Evolutionary conservation across 2,329 filamentous ascomycete species (phyloP), one percentile per base, ranked within the genome.

Genomic region (Exophiala phaeomuriformis): DNA sequence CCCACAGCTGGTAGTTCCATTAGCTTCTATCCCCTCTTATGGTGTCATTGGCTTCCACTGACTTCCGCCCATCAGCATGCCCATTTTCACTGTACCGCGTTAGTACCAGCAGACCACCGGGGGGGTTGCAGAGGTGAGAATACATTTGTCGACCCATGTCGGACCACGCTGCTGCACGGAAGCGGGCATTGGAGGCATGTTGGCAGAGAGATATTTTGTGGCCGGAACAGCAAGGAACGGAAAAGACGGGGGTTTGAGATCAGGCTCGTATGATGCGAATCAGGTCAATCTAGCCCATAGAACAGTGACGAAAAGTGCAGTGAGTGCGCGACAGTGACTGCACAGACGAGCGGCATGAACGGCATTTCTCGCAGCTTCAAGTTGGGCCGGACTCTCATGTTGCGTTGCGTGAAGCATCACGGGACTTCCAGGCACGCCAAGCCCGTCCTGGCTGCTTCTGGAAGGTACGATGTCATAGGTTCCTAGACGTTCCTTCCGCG

Each of bases 1-100:
- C 93, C 93, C 58, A 98, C 93, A 72, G 90, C 93, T 97, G 65
- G 9, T 30, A 32, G 56, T 27, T 75, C 10, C 37, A 45, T 48
- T 53, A 52, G 53, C 47, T 47, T 44, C 43, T 4, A 46, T 41
- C 39, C 29, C 35, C 40, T 12, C 8, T 33, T n/a, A 41, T 27
- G 39, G n/a, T 28, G 12, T 41, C 19, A 41, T 30, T 43, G 39
- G 58, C 43, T 43, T 53, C 8, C 49, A 81, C 90, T 66, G 86
- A 97, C 91, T 94, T 70, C 90, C 88, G 64, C 93, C 93, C 90
- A 97, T 97, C 85, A 98, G 85, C 59, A 87, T 90, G 64, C 93
- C 93, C 90, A 97, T 96, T 78, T 95, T 96, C 71, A 90, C 90
- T 95, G 69, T 64, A 60, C 46, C 39, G 36, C 57, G 69, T 75